Base-by-base conservation (phyloP, 805 yeast genomes). In the Candida pini region DNA sequence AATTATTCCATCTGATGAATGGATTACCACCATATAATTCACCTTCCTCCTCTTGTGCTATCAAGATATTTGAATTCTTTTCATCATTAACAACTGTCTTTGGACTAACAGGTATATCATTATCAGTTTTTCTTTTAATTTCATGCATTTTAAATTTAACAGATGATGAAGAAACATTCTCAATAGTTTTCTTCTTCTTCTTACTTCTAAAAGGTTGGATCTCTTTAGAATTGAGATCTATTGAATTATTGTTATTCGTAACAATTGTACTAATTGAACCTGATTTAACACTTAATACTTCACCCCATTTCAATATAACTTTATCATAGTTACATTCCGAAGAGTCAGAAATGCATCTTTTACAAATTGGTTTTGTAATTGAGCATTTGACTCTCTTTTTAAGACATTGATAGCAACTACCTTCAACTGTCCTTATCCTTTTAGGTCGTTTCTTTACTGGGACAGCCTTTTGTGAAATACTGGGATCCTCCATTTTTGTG, bases 361-460 rank as follows among this genome's bases (percentile, higher is more conserved):
- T 38, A 40, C 76, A 69, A 10, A 30, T 33, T 3, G 75, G 76
- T 33, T 58, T 55, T 9, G 47, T 49, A 12, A 68, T 51, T 33
- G 69, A 71, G 47, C 77, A 71, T 44, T 68, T 69, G 44, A 71
- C 70, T 34, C 70, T 64, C 10, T 71, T 54, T n/a, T 55, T 44
- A 22, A 71, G 56, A 41, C 77, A 70, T 12, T 68, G 65, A 66
- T 73, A 64, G 44, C 77, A 70, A 17, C 53, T 44, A 1, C 58
- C 56, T 27, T 41, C 45, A 4, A 53, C 57, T 0, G 53, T 47
- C 30, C 58, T 39, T n/a, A 45, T 25, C 27, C 58, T 38, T 28
- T 47, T 51, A 5, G 44, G 41, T 19, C n/a, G 20, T 39, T 32
- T 34, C 31, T 20, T 30, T 6, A 18, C 16, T 9, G 8, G 2